Percentiles rank a stretch among this genome's conserved stretches.
phyloP scores from a whole-genome alignment of 2,329 filamentous ascomycete species.

The Aspergillus ochraceoroseus region DNA sequence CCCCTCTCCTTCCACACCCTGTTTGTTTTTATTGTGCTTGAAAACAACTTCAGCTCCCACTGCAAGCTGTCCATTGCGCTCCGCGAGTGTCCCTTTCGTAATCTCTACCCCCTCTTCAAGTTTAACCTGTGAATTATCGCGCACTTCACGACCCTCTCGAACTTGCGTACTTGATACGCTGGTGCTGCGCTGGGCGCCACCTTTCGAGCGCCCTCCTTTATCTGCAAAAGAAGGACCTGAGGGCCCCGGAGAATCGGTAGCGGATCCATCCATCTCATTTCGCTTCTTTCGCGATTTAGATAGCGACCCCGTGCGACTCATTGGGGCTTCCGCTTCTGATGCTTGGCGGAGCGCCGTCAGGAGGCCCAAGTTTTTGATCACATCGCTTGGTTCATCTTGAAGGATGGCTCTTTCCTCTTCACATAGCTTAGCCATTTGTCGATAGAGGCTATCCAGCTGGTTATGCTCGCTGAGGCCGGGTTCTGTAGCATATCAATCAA shows the following conservation, averaged over 20 bases:
- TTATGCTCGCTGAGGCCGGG: slow-evolving; percentile 41
- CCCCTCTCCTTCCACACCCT: slow-evolving; percentile 50
- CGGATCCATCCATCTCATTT: slow-evolving; percentile 42
- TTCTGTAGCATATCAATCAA: slow-evolving; percentile 25
- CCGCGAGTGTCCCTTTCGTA: slow-evolving; percentile 42
- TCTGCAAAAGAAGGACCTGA: slow-evolving; percentile 40
- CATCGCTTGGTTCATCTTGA: slow-evolving; percentile 47
- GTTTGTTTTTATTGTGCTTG: slow-evolving; percentile 49
- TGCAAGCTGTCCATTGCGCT: slow-evolving; percentile 42
- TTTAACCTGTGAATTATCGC: slow-evolving; percentile 38
- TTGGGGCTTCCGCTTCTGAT: slow-evolving; percentile 44
- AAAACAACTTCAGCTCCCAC: slow-evolving; percentile 50
- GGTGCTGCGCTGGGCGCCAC: slow-evolving; percentile 37
- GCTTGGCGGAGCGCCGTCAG: slow-evolving; percentile 47
- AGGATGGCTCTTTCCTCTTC: slow-evolving; percentile 48
- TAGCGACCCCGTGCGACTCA: slow-evolving; percentile 36
- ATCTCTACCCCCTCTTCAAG: slow-evolving; percentile 44
- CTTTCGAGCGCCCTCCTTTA: slow-evolving; percentile 44
- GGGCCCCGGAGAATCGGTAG: slow-evolving; percentile 45
- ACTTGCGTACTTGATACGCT: slow-evolving; percentile 42
- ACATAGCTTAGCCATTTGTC: slow-evolving; percentile 45
- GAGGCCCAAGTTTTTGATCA: slow-evolving; percentile 49
- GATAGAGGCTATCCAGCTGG: slow-evolving; percentile 44
- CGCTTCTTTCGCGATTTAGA: slow-evolving; percentile 47
- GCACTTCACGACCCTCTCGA: slow-evolving; percentile 36